Evolutionary conservation across 2,329 filamentous ascomycete genomes (phyloP), one percentile per base, ranked within the genome.

Genomic region (Beauveria brongniartii): DNA sequence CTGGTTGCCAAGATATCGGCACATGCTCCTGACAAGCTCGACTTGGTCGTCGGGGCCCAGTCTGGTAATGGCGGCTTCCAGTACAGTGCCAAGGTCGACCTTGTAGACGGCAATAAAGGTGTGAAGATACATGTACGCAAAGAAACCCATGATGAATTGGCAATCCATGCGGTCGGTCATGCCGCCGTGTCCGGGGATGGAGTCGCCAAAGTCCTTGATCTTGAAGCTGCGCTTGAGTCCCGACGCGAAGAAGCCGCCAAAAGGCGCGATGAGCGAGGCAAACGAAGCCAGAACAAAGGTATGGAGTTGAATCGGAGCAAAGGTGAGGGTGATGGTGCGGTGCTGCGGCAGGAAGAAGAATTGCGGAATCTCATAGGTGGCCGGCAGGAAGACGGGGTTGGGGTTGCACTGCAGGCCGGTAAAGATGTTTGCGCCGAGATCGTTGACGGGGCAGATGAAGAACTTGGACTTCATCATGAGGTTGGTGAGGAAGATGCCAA

Each of bases 161-260:
- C 94, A 99, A 72, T 99, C 94, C 93, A 99, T 97, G 64, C 94
- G 90, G 73, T 99, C 94, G 18, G 94, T 99, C 78, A 99, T 97
- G 67, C 94, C 94, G 63, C 94, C 94, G 70, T 99, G 94, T 24
- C 94, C 94, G 1, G 94, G 94, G 67, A 99, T 99, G 1, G 92
- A 96, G 75, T 99, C 91, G 67, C 94, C 94, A 77, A 99, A 99
- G 78, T 99, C 94, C 82, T 99, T 99, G 82, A 99, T 95, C 79
- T 99, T 97, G 80, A 99, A 99, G 4, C 93, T 97, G 34, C 94
- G 90, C 83, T 99, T 99, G 62, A 99, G 83, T 1, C 94, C 94
- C 2, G 92, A 97, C 5, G 94, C 94, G 72, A 99, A 99, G 83
- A 99, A 99, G 34, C 94, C 94, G 61, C 94, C 94, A 70, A 99